A percentile compares a stretch with the other conserved stretches of the same genome.
Evolutionary conservation across 2,329 filamentous ascomycete genomes (phyloP).

Genomic region (Calonectria crousiana): DNA sequence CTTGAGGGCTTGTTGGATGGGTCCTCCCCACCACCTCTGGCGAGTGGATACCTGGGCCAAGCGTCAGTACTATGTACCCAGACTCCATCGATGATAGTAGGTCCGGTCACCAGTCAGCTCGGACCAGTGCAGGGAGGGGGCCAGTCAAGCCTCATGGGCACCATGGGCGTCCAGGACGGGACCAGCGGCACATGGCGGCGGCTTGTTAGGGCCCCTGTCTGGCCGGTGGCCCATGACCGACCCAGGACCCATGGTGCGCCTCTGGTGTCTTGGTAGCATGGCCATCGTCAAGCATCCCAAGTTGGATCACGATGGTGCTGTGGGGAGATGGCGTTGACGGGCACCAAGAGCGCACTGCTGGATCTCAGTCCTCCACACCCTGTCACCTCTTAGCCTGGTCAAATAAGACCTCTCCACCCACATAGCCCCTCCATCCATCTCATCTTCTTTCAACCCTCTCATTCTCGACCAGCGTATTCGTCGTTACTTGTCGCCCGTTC

Average conservation of each 20-base stretch:
- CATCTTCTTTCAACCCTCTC: constrained; percentile 38
- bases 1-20: constrained; percentile 16
- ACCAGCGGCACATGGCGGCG: constrained; percentile 40
- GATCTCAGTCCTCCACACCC: constrained; percentile 43
- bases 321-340: constrained; percentile 44
- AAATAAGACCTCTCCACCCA: constrained; percentile 50
- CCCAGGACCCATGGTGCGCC: constrained; percentile 19
- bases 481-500: constrained; percentile 40
- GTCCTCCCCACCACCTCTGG: constrained; percentile 33
- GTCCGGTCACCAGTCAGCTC: constrained; percentile 21
- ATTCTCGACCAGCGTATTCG: constrained; percentile 37
- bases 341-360: constrained; percentile 36
- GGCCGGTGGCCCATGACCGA: constrained; percentile 35
- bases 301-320: constrained; percentile 39
- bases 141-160: constrained; percentile 24
- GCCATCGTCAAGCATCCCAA: constrained; percentile 24
- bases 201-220: constrained; percentile 18
- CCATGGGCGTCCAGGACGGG: constrained; percentile 32
- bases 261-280: constrained; percentile 10
- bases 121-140: constrained; percentile 19
- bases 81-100: constrained; percentile 37
- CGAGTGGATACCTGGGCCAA: constrained; percentile 39
- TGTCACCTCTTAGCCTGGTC: constrained; percentile 34
- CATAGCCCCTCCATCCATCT: constrained; percentile 46
- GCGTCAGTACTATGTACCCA: constrained; percentile 35